Evolutionary conservation across 768 basidiomycete species (phyloP), one percentile per base, ranked within the genome.

Genomic region (Holtermannia corniformis): DNA sequence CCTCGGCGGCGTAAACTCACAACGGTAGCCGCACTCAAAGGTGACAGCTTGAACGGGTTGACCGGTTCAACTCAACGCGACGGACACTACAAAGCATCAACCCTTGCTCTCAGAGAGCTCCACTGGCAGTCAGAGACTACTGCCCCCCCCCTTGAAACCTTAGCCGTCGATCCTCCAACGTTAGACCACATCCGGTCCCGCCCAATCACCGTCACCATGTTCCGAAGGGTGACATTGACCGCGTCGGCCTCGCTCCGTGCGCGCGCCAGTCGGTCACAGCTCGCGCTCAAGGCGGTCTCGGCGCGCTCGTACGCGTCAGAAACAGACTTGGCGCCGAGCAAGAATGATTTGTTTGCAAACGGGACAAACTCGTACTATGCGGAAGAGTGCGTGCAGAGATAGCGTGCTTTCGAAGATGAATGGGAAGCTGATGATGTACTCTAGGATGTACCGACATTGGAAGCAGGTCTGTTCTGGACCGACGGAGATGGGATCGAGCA

Each of bases 341-440:
- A 65, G 32, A 68, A 62, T 56, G 71, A 74, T 61, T 47, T 63
- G 54, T 95, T 96, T 71, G 92, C 91, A 12, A 93, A 88, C 54
- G 91, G 90, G 41, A 91, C 86, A 41, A 96, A 95, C 74, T 78
- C 89, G 21, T 91, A 93, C 76, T 97, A 97, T 70, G 86, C 85
- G 19, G 92, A 76, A 53, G 89, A 93, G 72, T 73, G 51, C 59
- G 72, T 68, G 7, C 12, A 26, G 20, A 12, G n/a, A 21, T 2
- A n/a, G 26, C 14, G 2, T 1, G 27, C 46, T 21, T 5, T 21
- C 24, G 19, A 14, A 27, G 19, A 32, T 23, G 16, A 44, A n/a
- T 2, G 12, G 25, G 23, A 49, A 3, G 25, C 41, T 52, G 49
- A 55, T 41, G 20, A 2, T 13, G 19, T 12, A 19, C 20, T 22